Evolutionary conservation across 805 yeast species (phyloP).

Genomic region (Grigorovia jiainica): DNA sequence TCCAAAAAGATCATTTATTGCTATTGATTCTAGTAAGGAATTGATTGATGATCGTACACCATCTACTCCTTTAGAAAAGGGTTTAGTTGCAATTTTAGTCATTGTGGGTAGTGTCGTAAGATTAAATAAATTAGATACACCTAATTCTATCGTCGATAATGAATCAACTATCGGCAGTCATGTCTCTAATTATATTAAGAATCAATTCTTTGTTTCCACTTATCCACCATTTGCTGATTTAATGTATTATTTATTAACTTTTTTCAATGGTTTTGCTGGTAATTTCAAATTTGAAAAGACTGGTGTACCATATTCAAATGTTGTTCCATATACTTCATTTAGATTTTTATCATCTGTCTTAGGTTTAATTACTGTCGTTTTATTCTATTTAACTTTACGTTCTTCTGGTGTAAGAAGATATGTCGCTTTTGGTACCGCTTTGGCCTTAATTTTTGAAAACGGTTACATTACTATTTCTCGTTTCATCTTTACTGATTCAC

Average conservation of each 20-base stretch:
- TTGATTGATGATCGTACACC: constrained; percentile 34
- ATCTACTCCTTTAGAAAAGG: constrained; percentile 31
- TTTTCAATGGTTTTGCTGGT: constrained; percentile 61
- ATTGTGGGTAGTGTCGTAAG: constrained; percentile 50
- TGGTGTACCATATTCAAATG: constrained; percentile 49
- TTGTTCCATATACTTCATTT: constrained; percentile 55
- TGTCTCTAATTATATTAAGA: constrained; percentile 67
- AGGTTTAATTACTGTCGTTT: constrained; percentile 58
- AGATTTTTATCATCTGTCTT: constrained; percentile 58
- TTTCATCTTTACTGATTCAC: constrained; percentile 66
- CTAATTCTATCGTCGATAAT: constrained; percentile 78
- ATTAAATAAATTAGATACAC: constrained; percentile 49
- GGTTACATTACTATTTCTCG: constrained; percentile 60
- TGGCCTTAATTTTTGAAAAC: constrained; percentile 55
- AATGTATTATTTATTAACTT: constrained; percentile 61
- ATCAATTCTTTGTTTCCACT: constrained; percentile 57
- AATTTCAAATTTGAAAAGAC: constrained; percentile 55
- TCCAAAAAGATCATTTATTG: constrained; percentile 42
- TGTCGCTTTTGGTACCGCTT: constrained; percentile 47
- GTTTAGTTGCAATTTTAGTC: constrained; percentile 34
- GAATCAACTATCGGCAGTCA: constrained; percentile 93
- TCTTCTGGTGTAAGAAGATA: constrained; percentile 63
- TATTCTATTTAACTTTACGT: constrained; percentile 60
- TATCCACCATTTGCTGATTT: constrained; percentile 73
- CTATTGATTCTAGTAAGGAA: constrained; percentile 39